Conservation (phyloP, 192 early-diverging fungal species). For the Cetraspora pellucida region DNA sequence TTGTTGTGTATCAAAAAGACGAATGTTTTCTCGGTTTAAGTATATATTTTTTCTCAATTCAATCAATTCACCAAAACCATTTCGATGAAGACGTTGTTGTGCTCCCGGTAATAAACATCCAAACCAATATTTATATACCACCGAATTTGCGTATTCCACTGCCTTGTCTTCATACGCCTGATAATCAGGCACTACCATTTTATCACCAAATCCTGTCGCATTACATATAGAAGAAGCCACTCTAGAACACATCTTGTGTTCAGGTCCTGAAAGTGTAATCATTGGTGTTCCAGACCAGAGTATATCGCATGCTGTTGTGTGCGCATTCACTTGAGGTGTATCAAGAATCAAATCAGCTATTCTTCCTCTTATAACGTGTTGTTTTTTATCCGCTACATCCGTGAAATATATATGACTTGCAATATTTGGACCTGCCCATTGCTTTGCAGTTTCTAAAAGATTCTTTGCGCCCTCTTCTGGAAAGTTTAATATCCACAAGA, state of each 20-base stretch:
- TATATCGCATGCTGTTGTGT: conserved; percentile 94
- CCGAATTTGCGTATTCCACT: conserved; percentile 57
- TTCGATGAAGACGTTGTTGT: conserved; percentile 38
- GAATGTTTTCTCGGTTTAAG: conserved; percentile 73
- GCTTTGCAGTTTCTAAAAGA: conserved; percentile 67
- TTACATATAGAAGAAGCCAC: conserved; percentile 86
- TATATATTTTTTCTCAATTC: conserved; percentile 72
- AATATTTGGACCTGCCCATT: conserved; percentile 75
- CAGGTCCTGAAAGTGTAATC: conserved; percentile 83
- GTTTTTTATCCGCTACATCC: conserved; percentile 79
- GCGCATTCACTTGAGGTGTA: conserved; percentile 95
- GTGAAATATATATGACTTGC: conserved; percentile 85
- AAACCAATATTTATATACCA: conserved; percentile 30
- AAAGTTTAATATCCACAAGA: conserved; percentile 91
- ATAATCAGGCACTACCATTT: conserved; percentile 68
- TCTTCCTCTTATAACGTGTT: conserved; percentile 90
- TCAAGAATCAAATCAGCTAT: conserved; percentile 92
- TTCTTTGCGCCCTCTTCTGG: conserved; percentile 85
- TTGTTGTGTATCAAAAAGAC: conserved; percentile 84
- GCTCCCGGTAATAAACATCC: background rate
- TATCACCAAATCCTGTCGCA: conserved; percentile 73
- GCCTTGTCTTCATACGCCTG: conserved; percentile 69
- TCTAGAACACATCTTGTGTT: conserved; percentile 89
- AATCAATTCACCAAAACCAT: conserved; percentile 57
- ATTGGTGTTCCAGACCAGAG: conserved; percentile 94